Percentiles rank a stretch among this genome's conserved stretches.
These are phyloP conservation scores for Elaeis oleifera DNA, from an alignment of 202 grass and related monocot genomes.

Conservation along the genomic window DNA sequence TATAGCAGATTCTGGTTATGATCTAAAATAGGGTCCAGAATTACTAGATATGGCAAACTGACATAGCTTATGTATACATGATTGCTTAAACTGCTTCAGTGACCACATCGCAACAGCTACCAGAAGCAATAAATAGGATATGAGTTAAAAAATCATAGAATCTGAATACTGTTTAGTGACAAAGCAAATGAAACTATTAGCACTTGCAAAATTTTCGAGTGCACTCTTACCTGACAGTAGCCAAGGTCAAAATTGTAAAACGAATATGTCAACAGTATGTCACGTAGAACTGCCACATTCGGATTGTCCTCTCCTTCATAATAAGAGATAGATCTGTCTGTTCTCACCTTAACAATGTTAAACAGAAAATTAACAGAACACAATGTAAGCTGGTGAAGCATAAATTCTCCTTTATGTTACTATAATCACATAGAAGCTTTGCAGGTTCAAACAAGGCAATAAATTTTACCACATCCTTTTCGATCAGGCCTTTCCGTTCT, in stretches of 20 bases:
- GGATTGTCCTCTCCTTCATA: slow-evolving; percentile 98
- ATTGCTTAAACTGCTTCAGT: too few relatives aligned
- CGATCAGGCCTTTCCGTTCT: slow-evolving; percentile 95
- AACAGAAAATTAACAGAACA: slow-evolving; percentile 16
- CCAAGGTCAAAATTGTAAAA: slow-evolving; percentile 99
- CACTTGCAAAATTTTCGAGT: neutral
- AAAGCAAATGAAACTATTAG: neutral
- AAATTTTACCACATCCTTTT: slow-evolving; percentile 91
- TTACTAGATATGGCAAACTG: too few relatives aligned
- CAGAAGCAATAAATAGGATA: too few relatives aligned
- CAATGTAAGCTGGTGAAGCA: slow-evolving; percentile 21
- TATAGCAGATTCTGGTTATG: too few relatives aligned
- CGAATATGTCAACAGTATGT: slow-evolving; percentile 92
- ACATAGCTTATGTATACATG: too few relatives aligned
- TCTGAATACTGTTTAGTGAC: too few relatives aligned
- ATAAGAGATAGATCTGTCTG: slow-evolving; percentile 79
- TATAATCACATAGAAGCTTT: neutral
- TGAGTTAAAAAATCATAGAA: too few relatives aligned
- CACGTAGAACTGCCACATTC: slow-evolving; percentile 77
- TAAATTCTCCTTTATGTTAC: slow-evolving; percentile 13
- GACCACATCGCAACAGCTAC: too few relatives aligned
- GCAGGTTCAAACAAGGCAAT: slow-evolving; percentile 4
- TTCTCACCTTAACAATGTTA: slow-evolving; percentile 76
- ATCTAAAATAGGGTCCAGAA: too few relatives aligned
- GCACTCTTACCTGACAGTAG: slow-evolving; percentile 87